A percentile compares a stretch with the other conserved stretches of the same genome.
Conservation (phyloP, 2,329 filamentous ascomycete species). For the Botryosphaeria dothidea region DNA sequence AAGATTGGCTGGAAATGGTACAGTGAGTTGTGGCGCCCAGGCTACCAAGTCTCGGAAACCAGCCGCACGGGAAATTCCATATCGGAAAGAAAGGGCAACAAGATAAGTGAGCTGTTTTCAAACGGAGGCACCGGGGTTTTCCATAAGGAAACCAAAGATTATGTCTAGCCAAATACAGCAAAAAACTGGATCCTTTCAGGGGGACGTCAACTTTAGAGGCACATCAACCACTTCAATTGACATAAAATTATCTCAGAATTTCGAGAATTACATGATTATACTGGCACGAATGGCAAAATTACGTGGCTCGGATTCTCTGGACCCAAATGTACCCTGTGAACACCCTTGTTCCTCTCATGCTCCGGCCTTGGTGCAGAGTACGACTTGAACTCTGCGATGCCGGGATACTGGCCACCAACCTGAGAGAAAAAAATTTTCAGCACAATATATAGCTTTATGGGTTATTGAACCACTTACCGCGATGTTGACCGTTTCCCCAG, state of each 20-base stretch:
- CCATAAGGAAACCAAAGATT: no score
- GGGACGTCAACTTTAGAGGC: neutral
- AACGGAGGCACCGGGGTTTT: no score
- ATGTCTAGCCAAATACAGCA: neutral
- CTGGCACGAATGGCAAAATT: constrained; percentile 39
- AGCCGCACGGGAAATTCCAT: neutral
- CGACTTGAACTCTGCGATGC: constrained; percentile 42
- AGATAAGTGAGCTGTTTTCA: neutral
- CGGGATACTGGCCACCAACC: constrained; percentile 30
- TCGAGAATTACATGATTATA: constrained; percentile 1
- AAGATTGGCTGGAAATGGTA: neutral
- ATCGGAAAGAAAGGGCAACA: neutral
- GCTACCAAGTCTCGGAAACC: neutral
- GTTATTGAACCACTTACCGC: constrained; percentile 12
- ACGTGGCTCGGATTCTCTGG: constrained; percentile 40
- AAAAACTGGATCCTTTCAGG: neutral
- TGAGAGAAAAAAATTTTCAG: neutral
- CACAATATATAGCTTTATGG: neutral
- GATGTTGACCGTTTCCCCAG: constrained; percentile 36
- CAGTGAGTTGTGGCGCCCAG: neutral
- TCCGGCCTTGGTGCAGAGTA: constrained; percentile 43
- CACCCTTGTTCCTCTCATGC: constrained; percentile 43
- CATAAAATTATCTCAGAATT: neutral
- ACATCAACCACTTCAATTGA: neutral
- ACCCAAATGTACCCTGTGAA: constrained; percentile 42